These are phyloP conservation scores for Bipolaris oryzae DNA, from an alignment of 2,329 filamentous ascomycete genomes.

Conservation along the genomic window DNA sequence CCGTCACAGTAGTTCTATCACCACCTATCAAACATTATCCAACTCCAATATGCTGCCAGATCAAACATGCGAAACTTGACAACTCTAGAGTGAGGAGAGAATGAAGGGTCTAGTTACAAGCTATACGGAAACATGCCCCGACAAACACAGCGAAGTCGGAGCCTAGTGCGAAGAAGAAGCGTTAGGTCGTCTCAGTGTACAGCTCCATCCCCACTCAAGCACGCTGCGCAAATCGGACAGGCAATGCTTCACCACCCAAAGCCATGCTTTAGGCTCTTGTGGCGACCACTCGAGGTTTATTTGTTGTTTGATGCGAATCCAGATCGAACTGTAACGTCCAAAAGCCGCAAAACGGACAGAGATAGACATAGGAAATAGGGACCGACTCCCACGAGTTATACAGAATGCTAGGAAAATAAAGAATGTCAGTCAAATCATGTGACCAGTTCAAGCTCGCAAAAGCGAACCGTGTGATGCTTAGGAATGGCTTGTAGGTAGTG, in stretches of 20 bases:
- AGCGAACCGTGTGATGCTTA: slow-evolving; percentile 6
- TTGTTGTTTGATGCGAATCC: slow-evolving; percentile 32
- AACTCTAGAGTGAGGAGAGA: slow-evolving; percentile 7
- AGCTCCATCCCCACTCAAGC: slow-evolving; percentile 40
- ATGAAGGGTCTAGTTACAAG: slow-evolving; percentile 15
- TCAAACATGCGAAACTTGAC: slow-evolving; percentile 13
- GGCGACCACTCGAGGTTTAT: slow-evolving; percentile 20
- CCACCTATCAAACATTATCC: slow-evolving; percentile 21
- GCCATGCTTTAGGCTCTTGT: slow-evolving; percentile 29
- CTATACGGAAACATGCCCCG: slow-evolving; percentile 10
- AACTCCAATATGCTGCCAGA: slow-evolving; percentile 17
- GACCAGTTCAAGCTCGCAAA: slow-evolving; percentile 24
- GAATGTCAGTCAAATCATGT: slow-evolving; percentile 41
- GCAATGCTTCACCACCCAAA: slow-evolving; percentile 30
- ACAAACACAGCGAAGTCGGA: slow-evolving; percentile 7
- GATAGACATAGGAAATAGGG: slow-evolving; percentile 43
- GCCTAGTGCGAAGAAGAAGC: slow-evolving; percentile 14
- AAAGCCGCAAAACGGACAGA: slow-evolving; percentile 35
- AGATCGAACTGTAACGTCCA: slow-evolving; percentile 34
- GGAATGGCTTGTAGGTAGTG: slow-evolving; percentile 18
- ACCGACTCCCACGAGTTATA: slow-evolving; percentile 19
- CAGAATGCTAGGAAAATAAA: slow-evolving; percentile 36
- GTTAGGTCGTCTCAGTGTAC: slow-evolving; percentile 34
- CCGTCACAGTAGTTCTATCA: slow-evolving; percentile 18
- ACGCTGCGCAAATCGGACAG: slow-evolving; percentile 24